A percentile compares a stretch with the other conserved stretches of the same genome.
These are phyloP conservation scores for Pyropia haitanensis DNA, from an alignment of 23 red algal species.

Conservation along the genomic window DNA sequence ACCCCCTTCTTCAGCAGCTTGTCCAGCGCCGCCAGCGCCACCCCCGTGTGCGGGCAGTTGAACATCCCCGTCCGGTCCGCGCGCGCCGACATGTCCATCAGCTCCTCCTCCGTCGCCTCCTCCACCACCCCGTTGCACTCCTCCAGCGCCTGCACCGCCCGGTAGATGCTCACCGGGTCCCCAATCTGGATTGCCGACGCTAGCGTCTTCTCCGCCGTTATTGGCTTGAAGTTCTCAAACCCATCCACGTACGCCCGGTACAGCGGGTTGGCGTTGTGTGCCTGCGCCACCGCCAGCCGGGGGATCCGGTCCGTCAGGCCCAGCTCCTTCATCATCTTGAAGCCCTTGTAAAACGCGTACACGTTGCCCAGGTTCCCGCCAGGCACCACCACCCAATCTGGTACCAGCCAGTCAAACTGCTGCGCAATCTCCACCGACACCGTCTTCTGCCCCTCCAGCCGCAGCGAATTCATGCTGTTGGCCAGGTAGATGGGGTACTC, in stretches of 20 bases:
- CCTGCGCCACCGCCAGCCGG: conserved; percentile 85
- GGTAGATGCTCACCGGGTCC: conserved; percentile 84
- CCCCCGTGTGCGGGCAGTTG: conserved; percentile 99
- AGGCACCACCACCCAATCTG: conserved; percentile 95
- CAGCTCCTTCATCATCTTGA: conserved; percentile 92
- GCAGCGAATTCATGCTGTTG: conserved; percentile 98
- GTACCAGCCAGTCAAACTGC: conserved; percentile 99
- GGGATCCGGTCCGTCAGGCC: conserved; percentile 85
- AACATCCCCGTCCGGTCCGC: conserved; percentile 99
- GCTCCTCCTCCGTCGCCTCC: conserved; percentile 94
- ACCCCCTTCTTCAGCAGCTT: conserved; percentile 68
- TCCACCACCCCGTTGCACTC: conserved; percentile 85
- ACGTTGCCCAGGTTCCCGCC: conserved; percentile 98
- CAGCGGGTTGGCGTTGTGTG: conserved; percentile 94
- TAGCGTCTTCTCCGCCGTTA: conserved; percentile 68
- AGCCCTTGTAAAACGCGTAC: conserved; percentile 99
- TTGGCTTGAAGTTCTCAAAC: conserved; percentile 54
- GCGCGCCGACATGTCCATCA: conserved; percentile 83
- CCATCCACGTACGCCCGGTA: conserved; percentile 72
- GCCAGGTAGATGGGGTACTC: conserved; percentile 98
- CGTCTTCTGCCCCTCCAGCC: conserved; percentile 98
- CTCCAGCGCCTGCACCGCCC: conserved; percentile 81
- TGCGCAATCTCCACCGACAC: conserved; percentile 97
- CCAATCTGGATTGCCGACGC: conserved; percentile 99
- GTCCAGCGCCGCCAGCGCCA: conserved; percentile 92